Base-by-base conservation (phyloP, 352 stramenopile genomes). In the Pythium sp. region DNA sequence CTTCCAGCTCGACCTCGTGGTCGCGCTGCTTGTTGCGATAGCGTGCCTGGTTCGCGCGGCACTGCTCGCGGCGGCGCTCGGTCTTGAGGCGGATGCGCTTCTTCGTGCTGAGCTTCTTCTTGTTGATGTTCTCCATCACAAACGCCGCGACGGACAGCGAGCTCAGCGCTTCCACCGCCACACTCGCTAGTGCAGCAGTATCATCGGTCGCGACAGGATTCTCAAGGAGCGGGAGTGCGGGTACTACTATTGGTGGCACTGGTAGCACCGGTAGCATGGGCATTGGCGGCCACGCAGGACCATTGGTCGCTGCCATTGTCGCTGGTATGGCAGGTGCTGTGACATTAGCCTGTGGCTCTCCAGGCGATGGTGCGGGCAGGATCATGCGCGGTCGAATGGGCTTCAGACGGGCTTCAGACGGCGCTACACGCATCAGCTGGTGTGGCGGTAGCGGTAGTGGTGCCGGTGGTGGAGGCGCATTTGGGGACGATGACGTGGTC, bases 71-170 rank as follows among this genome's bases (percentile, higher is more conserved):
- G n/a, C 72, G 64, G 7, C 62, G 67, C 2, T 73, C 54, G 0
- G 76, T 78, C 38, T 77, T 76, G 54, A 72, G 61, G 12, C 70
- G 72, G 26, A 72, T 46, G 3, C 64, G 72, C 47, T 75, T 77
- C 24, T 63, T 47, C 20, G 12, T 34, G 20, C 11, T 34, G 11
- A n/a, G 3, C 8, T 26, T 15, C 22, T 30, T 57, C 11, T 26
- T 57, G 22, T n/a, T 32, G 51, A 15, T 18, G 11, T 30, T 57
- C 22, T 57, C 11, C 7, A 30, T 11, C n/a, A 57, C 22, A 11
- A 57, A 34, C 24, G 51, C 51, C 9, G 24, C 51, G 51, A 57
- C 51, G 11, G 51, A 57, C 9, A 57, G n/a, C 51, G 51, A 57
- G 51, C 9, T 57, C 22, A 57, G n/a, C 22, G 51, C 28, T 18